Evolutionary conservation across 768 basidiomycete species (phyloP), one percentile per base, ranked within the genome.

Genomic region (Mycena epipterygia): DNA sequence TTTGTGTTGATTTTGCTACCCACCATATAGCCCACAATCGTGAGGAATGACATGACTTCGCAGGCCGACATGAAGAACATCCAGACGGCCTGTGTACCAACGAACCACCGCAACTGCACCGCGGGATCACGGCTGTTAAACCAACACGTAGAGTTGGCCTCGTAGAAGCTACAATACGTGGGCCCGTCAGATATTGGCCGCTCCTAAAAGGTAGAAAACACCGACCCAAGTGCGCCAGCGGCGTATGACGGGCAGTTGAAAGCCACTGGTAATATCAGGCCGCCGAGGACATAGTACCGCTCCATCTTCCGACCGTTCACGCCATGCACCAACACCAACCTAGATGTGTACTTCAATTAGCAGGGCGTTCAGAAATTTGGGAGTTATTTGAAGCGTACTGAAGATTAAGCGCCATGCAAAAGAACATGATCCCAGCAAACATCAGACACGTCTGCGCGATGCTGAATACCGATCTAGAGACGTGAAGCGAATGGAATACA

Each of bases 221-320:
- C 63, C 23, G 35, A 64, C 70, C 64, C 70, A 12, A 61, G 55
- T 8, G 49, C 51, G 9, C 61, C 61, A 3, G 60, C 51, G 4
- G 70, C 66, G 29, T 72, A 72, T 2, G 70, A 44, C 2, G 66
- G 48, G 19, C 62, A 29, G 11, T 59, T 68, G n/a, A 49, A 61
- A 0, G 44, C 58, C 12, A 63, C 25, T 12, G 48, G 16, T 1
- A 67, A 8, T 3, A 44, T 11, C 19, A 55, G 23, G 17, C 21
- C 51, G 3, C 41, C 59, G 11, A 42, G 2, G 21, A 72, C 29
- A 56, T 72, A 72, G 21, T 56, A 72, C 23, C 55, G 61, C 30
- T 67, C 70, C 65, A 71, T 71, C 29, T 48, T 59, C 37, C 62
- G 32, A 23, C 58, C 68, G 41, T 64, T 70, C 19, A 70, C 55